Percentiles rank a stretch among this genome's conserved stretches.
phyloP scores from a whole-genome alignment of 2,329 filamentous ascomycete genomes.

The Corniculantispora saksenae region DNA sequence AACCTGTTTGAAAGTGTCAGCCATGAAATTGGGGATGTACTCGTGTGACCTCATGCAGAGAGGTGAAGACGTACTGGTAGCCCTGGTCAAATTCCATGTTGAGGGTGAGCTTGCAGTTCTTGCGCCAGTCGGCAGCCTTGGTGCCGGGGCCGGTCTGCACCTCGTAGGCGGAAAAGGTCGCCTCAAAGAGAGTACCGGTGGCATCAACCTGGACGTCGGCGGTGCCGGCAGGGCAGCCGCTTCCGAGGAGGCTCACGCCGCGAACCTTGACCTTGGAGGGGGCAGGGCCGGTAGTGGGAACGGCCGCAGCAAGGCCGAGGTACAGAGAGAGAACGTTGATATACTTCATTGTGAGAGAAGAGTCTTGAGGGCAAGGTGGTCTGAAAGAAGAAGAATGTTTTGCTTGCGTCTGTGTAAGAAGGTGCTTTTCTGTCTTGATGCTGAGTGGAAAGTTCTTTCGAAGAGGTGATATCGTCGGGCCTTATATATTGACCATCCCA shows the following conservation, averaged over 20 bases:
- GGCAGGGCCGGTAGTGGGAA: constrained; percentile 3
- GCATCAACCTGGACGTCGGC: constrained; percentile 29
- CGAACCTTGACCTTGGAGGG: constrained; percentile 24
- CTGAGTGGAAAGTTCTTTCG: neutral
- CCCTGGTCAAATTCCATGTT: constrained; percentile 29
- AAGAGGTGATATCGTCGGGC: neutral
- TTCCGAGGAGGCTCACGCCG: constrained; percentile 27
- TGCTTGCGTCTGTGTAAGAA: neutral
- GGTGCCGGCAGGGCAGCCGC: constrained; percentile 27
- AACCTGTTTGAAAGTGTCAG: constrained; percentile 21
- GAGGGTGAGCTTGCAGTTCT: constrained; percentile 31
- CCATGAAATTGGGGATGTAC: constrained; percentile 17
- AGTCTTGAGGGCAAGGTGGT: neutral
- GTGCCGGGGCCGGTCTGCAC: constrained; percentile 28
- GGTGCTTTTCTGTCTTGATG: constrained; percentile 8
- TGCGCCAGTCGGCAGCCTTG: constrained; percentile 27
- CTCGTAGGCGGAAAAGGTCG: constrained; percentile 29
- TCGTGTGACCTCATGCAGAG: neutral
- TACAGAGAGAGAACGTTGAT: neutral
- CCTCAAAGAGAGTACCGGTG: constrained; percentile 28
- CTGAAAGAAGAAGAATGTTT: neutral
- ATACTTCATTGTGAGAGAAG: constrained; percentile 1
- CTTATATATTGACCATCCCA: neutral
- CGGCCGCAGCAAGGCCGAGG: constrained; percentile 11
- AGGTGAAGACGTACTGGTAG: constrained; percentile 26